A percentile compares a stretch with the other conserved stretches of the same genome.
These are phyloP conservation scores for Pythium myriotylum DNA, from an alignment of 352 stramenopile species.

Conservation along the genomic window DNA sequence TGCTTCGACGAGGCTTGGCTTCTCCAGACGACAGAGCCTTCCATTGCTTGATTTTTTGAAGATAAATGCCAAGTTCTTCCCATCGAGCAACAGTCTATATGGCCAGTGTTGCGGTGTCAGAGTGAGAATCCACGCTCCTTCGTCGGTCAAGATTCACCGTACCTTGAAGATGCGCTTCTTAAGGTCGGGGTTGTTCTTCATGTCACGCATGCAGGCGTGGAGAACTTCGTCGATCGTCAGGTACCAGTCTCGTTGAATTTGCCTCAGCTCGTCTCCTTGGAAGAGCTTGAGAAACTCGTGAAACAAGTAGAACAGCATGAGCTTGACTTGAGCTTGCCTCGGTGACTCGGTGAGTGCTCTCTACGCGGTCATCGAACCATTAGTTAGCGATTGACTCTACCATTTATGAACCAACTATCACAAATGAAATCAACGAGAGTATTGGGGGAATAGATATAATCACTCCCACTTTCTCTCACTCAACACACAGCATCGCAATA, in stretches of 20 bases:
- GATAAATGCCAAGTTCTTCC: constrained; percentile 83
- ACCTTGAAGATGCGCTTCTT: constrained; percentile 83
- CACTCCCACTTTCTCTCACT: not conserved
- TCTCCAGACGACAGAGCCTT: constrained; percentile 76
- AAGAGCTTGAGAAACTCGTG: constrained; percentile 89
- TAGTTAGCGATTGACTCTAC: not conserved
- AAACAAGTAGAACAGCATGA: constrained; percentile 89
- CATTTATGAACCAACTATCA: not conserved
- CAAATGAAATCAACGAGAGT: not conserved
- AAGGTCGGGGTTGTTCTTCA: constrained; percentile 63
- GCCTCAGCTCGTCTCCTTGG: constrained; percentile 50
- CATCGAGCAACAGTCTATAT: constrained; percentile 72
- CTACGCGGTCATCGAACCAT: constrained; percentile 31
- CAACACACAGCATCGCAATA: not conserved
- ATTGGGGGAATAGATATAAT: not conserved
- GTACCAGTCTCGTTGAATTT: constrained; percentile 79
- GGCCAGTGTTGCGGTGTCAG: too few relatives aligned
- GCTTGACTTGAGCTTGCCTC: constrained; percentile 72
- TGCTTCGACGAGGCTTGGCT: constrained; percentile 57
- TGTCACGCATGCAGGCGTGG: constrained; percentile 70
- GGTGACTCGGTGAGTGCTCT: constrained; percentile 57
- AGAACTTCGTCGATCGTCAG: constrained; percentile 81
- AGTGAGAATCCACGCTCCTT: too few relatives aligned
- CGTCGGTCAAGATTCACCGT: too few relatives aligned
- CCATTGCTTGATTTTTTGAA: constrained; percentile 78